Evolutionary conservation across 2,329 filamentous ascomycete species (phyloP), one percentile per base, ranked within the genome.

Genomic region (Elsinoe ampelina): DNA sequence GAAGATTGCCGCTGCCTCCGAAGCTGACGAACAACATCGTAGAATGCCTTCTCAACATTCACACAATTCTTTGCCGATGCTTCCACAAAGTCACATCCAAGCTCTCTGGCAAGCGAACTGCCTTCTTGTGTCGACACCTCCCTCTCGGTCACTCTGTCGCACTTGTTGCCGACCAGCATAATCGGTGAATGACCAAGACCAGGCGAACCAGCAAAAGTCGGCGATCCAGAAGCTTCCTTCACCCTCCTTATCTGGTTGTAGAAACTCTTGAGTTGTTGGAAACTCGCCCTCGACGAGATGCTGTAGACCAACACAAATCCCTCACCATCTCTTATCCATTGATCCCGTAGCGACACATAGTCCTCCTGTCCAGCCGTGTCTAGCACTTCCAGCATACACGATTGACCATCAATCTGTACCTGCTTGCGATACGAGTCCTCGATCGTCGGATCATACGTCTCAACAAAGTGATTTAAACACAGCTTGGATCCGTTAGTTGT

Each of bases 161-260:
- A 95, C 77, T 98, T 98, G 79, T 98, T 97, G 63, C 93, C 93
- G 35, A 98, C 93, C 30, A 98, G 80, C 93, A 98, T 97, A 66
- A 98, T 89, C 47, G 93, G 93, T n/a, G 54, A 45, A 17, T 86
- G 86, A 61, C 82, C 79, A 61, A 81, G 82, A 57, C 80, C 82
- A 51, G 86, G 86, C 20, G 86, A 89, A 60, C 86, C 86, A 6
- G 85, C 84, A 65, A 89, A 91, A 26, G 85, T 86, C 6, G 86
- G 85, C 20, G 87, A 89, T 43, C 84, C 83, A 50, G 84, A 80
- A 64, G 74, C 68, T 70, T 97, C 93, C 75, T 97, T 97, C 66
- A 97, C 93, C 67, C 95, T 80, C 72, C 95, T 91, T 66, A 97
- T 97, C 74, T 97, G 93, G 70, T 92, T 86, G 74, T 97, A 89